Conservation (phyloP, 805 yeast genomes). For the Yamadazyma phyllophila region DNA sequence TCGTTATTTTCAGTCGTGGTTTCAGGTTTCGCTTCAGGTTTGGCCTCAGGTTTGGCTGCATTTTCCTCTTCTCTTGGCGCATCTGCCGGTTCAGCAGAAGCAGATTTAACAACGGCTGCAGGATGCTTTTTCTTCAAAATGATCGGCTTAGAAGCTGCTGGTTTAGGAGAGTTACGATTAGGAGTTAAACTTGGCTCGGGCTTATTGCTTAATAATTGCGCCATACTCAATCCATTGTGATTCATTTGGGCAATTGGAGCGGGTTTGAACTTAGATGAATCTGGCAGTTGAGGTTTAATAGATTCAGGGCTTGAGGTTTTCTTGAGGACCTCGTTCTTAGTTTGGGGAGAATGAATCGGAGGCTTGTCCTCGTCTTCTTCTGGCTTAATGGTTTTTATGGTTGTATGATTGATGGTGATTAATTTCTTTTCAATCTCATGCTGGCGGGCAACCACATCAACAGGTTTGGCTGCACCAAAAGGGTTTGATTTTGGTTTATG, state of each 20-base stretch:
- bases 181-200: slow-evolving; percentile 12
- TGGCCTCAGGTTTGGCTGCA: background rate
- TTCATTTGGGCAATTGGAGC: slow-evolving; percentile 21
- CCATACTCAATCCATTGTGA: slow-evolving; percentile 33
- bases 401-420: slow-evolving; percentile 31
- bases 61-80: background rate
- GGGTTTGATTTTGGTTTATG: slow-evolving; percentile 55
- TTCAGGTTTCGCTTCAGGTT: background rate
- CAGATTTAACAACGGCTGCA: background rate
- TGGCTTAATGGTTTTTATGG: slow-evolving; percentile 21
- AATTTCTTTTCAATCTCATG: slow-evolving; percentile 54
- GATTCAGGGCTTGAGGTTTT: background rate
- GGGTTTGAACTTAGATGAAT: slow-evolving; percentile 9
- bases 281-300: background rate
- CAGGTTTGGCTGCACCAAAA: slow-evolving; percentile 84
- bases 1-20: background rate
- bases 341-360: background rate
- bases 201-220: slow-evolving; percentile 32
- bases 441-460: slow-evolving; percentile 66
- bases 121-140: slow-evolving; percentile 37
- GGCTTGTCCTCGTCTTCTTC: slow-evolving; percentile 1
- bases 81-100: background rate
- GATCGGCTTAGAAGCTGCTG: slow-evolving; percentile 28
- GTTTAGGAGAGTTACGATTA: slow-evolving; percentile 24
- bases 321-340: background rate